phyloP scores from a whole-genome alignment of 192 early-diverging fungal species.

The Coemansia sp. region DNA sequence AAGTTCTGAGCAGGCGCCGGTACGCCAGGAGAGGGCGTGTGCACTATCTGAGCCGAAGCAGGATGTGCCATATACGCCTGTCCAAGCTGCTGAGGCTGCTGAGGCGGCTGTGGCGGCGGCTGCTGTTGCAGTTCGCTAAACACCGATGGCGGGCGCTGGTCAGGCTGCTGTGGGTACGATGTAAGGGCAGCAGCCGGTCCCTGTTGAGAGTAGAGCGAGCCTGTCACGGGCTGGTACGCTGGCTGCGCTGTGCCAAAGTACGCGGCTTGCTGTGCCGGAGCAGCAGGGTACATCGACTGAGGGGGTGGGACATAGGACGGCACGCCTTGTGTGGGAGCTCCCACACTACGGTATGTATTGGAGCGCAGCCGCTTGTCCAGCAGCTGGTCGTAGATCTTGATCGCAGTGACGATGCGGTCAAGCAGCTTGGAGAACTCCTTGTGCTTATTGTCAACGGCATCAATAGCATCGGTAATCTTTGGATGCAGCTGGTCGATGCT shows the following conservation, averaged over 20 bases:
- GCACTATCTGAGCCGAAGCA: neutral
- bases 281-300: conserved; percentile 42
- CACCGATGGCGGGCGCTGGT: conserved; percentile 22
- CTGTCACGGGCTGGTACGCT: conserved; percentile 15
- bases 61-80: neutral
- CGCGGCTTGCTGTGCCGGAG: conserved; percentile 24
- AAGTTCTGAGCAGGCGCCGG: neutral
- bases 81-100: conserved; percentile 26
- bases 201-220: conserved; percentile 6
- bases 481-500: conserved; percentile 84
- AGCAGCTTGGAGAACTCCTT: conserved; percentile 74
- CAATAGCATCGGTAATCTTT: conserved; percentile 72
- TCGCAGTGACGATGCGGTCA: conserved; percentile 76
- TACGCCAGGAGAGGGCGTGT: neutral
- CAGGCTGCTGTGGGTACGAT: conserved; percentile 21
- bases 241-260: conserved; percentile 37
- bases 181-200: conserved; percentile 3
- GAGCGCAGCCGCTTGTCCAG: conserved; percentile 72
- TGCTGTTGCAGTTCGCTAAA: conserved; percentile 12
- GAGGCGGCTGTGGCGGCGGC: conserved; percentile 5
- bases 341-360: conserved; percentile 25
- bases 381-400: conserved; percentile 84
- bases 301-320: conserved; percentile 21
- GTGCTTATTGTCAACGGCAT: conserved; percentile 77
- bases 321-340: conserved; percentile 12